Percentiles rank a stretch among this genome's conserved stretches.
phyloP scores from a whole-genome alignment of 768 basidiomycete genomes.

The Lentinula sp. region DNA sequence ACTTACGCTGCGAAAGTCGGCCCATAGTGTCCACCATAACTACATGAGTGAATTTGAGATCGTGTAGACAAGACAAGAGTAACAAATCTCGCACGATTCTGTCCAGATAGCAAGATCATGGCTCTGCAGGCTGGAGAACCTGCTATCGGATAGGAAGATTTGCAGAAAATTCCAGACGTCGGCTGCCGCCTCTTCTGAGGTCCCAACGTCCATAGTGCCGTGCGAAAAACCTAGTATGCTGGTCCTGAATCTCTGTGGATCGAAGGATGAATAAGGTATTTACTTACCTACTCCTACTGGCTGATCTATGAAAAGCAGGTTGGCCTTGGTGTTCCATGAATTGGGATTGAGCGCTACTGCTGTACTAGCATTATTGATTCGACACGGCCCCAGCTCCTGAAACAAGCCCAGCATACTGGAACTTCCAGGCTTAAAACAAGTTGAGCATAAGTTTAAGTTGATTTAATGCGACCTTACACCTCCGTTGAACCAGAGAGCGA shows the following conservation, averaged over 20 bases:
- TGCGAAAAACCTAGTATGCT: conserved; percentile 33
- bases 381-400: conserved; percentile 56
- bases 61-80: not conserved
- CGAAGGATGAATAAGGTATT: not conserved
- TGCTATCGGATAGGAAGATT: conserved; percentile 31
- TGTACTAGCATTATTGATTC: conserved; percentile 26
- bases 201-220: conserved; percentile 24
- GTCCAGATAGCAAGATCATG: conserved; percentile 36
- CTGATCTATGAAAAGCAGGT: conserved; percentile 35
- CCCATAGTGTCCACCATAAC: conserved; percentile 69
- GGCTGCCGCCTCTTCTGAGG: conserved; percentile 26
- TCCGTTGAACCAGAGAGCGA: conserved; percentile 65
- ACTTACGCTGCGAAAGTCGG: conserved; percentile 55
- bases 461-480: conserved; percentile 27
- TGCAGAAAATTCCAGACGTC: conserved; percentile 36
- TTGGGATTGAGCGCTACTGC: conserved; percentile 29
- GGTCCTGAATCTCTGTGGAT: too few relatives aligned
- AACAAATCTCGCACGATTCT: conserved; percentile 19
- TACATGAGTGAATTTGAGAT: conserved; percentile 14
- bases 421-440: conserved; percentile 21
- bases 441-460: not conserved
- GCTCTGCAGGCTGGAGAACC: conserved; percentile 26
- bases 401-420: conserved; percentile 40
- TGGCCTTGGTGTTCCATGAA: conserved; percentile 32
- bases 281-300: conserved; percentile 16